Conservation (phyloP, 2,329 filamentous ascomycete species). For the Verticillium nubilum region DNA sequence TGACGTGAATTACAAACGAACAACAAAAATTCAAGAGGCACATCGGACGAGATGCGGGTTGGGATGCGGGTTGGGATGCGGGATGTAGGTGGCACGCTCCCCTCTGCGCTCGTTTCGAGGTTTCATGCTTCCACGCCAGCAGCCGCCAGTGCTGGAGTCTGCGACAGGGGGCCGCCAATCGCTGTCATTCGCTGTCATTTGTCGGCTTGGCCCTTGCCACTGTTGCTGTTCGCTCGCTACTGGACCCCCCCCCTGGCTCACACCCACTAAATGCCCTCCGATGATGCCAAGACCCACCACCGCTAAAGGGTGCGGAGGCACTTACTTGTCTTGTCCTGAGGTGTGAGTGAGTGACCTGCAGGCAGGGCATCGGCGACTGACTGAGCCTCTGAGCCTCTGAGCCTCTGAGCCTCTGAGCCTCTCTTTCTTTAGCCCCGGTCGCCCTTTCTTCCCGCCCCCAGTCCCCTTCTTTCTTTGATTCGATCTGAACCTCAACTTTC, state of each 20-base stretch:
- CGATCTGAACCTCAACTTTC: background rate
- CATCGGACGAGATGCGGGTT: background rate
- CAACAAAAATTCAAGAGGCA: background rate
- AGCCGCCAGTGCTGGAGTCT: background rate
- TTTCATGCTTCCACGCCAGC: slow-evolving; percentile 3
- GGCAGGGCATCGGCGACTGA: background rate
- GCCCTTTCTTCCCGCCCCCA: background rate
- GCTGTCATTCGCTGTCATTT: background rate
- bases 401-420: too few relatives aligned
- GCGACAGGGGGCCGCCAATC: background rate
- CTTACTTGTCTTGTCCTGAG: background rate
- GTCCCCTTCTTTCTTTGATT: background rate
- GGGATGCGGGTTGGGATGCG: background rate
- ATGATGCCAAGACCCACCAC: background rate
- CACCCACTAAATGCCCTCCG: background rate
- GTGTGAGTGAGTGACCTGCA: background rate
- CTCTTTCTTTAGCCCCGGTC: background rate
- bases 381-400: background rate
- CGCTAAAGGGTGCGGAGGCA: background rate
- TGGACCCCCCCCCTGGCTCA: background rate
- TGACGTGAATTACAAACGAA: background rate
- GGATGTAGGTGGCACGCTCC: background rate
- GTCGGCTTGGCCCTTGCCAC: background rate
- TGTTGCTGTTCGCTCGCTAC: background rate
- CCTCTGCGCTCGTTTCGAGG: slow-evolving; percentile 1